Base-by-base conservation (phyloP, 345 rosid species). In the Nephelium lappaceum region DNA sequence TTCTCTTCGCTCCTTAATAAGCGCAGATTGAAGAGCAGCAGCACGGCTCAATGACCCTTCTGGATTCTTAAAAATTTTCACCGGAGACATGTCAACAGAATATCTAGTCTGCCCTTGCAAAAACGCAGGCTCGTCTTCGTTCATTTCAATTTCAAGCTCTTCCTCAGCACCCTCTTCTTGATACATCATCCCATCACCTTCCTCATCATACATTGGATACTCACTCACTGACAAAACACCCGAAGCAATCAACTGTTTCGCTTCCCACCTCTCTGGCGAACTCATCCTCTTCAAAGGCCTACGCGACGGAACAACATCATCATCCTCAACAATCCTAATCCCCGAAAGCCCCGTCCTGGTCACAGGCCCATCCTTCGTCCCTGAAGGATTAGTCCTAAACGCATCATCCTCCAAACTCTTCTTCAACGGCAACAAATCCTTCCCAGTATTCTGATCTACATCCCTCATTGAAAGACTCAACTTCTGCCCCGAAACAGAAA, bases 11-110 rank as follows among this genome's bases (percentile, higher is more conserved):
- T 93, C 98, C 87, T 95, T 93, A 27, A 91, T 88, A 41, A 93
- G 93, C 7, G 99, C 95, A 77, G 98, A 93, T 82, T 93, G 99
- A 39, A 95, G 91, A 18, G 97, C 97, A 83, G 97, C 98, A 24
- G 96, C 97, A 16, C 95, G 95, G 82, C 93, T 91, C 86, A 93
- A 84, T 19, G 98, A 95, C 5, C 97, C 99, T 85, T 93, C 96
- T 0, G 97, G 98, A 81, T 95, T 92, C 86, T 93, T 95, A 58
- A 92, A 93, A 19, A 95, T 93, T 89, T 93, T 95, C 72, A 95
- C 96, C 0, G 96, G 98, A 21, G 98, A 92, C 92, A 93, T 85
- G 72, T 95, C 97, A 45, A 84, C 89, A 57, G 94, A 84, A 69
- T 86, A 83, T 84, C 93, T 84, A 18, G 93, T 91, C 76, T 93